Percentiles rank a stretch among this genome's conserved stretches.
phyloP scores from a whole-genome alignment of 148 eudicot species.

The Vaccinium vitisidaea region DNA sequence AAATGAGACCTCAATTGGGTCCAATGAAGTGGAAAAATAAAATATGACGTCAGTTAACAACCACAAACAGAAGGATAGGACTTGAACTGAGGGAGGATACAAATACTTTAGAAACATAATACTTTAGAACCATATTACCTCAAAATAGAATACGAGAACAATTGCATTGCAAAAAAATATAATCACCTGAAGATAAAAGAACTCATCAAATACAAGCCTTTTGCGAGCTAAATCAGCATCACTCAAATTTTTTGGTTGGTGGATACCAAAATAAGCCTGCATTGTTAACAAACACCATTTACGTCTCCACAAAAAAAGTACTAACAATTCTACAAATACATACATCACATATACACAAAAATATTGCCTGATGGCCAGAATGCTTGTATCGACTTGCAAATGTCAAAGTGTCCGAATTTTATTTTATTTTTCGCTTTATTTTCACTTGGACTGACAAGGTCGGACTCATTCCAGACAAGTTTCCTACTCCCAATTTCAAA shows the following conservation, averaged over 20 bases:
- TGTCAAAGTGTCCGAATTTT: background rate
- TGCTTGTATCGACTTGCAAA: background rate
- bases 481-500: background rate
- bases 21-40: background rate
- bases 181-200: conserved; percentile 90
- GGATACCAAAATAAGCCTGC: conserved; percentile 91
- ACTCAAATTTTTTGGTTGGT: conserved; percentile 67
- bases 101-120: background rate
- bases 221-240: conserved; percentile 85
- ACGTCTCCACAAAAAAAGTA: background rate
- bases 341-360: background rate
- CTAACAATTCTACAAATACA: background rate
- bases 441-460: no score
- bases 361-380: background rate
- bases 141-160: background rate
- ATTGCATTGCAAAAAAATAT: background rate
- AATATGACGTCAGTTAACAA: background rate
- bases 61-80: background rate
- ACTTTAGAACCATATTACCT: background rate
- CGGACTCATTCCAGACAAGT: no score
- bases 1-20: background rate
- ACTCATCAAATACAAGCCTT: conserved; percentile 95
- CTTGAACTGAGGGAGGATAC: background rate
- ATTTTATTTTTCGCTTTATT: background rate
- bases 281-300: conserved; percentile 17